These are phyloP conservation scores for Lactarius indigo DNA, from an alignment of 768 basidiomycete species.

Conservation along the genomic window DNA sequence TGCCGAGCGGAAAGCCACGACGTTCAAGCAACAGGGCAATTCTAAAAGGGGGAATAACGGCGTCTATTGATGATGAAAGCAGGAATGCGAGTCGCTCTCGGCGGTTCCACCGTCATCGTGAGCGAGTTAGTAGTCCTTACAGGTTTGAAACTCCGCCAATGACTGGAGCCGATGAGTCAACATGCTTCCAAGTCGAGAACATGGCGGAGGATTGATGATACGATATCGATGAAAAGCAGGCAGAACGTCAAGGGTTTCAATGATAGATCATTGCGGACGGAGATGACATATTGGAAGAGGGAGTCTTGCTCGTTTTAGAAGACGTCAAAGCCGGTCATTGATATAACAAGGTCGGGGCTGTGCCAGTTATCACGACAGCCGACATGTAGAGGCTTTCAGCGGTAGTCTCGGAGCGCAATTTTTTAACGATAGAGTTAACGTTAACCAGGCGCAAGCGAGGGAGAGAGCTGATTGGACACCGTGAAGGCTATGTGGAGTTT, in stretches of 20 bases:
- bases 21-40: slow-evolving; percentile 47
- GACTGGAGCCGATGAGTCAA: not conserved
- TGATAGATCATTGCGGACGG: slow-evolving; percentile 43
- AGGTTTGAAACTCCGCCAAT: slow-evolving; percentile 44
- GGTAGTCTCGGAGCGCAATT: not conserved
- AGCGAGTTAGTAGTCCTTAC: slow-evolving; percentile 39
- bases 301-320: slow-evolving; percentile 46
- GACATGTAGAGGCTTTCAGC: not conserved
- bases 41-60: slow-evolving; percentile 43
- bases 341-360: slow-evolving; percentile 5
- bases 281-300: slow-evolving; percentile 42
- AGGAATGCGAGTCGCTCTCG: not conserved
- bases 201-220: slow-evolving; percentile 47
- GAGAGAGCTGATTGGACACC: not conserved
- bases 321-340: slow-evolving; percentile 31
- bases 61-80: slow-evolving; percentile 33
- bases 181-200: slow-evolving; percentile 39
- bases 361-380: not conserved
- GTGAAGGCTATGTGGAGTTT: not conserved
- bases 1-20: slow-evolving; percentile 33
- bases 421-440: not conserved
- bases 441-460: not conserved
- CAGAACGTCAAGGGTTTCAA: slow-evolving; percentile 47
- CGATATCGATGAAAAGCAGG: slow-evolving; percentile 45
- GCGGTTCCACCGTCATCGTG: slow-evolving; percentile 34